phyloP scores from a whole-genome alignment of 2,329 filamentous ascomycete species.

The Herpotrichia juniperi region DNA sequence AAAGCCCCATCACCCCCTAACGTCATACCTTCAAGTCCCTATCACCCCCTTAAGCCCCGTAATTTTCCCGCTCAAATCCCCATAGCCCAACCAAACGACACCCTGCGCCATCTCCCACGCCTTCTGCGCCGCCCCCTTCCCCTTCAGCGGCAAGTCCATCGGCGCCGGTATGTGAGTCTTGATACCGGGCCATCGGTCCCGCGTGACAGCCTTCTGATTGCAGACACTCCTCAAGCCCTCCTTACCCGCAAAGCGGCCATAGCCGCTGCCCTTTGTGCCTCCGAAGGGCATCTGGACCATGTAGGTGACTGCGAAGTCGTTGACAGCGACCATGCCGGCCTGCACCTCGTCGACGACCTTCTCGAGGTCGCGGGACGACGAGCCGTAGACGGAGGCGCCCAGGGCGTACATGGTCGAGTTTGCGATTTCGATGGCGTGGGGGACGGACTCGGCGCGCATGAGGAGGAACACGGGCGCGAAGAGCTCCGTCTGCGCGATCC shows the following conservation, averaged over 20 bases:
- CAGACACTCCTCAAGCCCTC: conserved; percentile 86
- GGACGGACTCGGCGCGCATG: conserved; percentile 72
- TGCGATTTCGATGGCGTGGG: conserved; percentile 75
- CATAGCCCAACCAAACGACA: conserved; percentile 57
- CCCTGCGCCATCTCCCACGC: conserved; percentile 52
- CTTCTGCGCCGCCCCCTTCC: conserved; percentile 35
- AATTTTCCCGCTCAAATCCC: conserved; percentile 46
- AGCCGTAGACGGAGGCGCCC: conserved; percentile 85
- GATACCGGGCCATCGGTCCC: conserved; percentile 68
- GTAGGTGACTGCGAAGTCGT: conserved; percentile 94
- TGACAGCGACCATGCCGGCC: conserved; percentile 90
- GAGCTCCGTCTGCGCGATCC: conserved; percentile 86
- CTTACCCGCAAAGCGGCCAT: conserved; percentile 89
- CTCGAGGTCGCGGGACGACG: conserved; percentile 63
- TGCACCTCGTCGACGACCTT: conserved; percentile 71
- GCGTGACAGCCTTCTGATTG: conserved; percentile 85
- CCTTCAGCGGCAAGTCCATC: conserved; percentile 78
- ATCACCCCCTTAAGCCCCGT: conserved; percentile 49
- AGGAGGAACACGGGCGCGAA: conserved; percentile 91
- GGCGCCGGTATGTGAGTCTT: conserved; percentile 80
- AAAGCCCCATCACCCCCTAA: background rate
- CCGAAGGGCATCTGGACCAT: conserved; percentile 95
- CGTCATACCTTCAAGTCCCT: conserved; percentile 22
- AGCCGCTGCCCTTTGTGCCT: conserved; percentile 83
- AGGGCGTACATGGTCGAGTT: conserved; percentile 87